phyloP scores from a whole-genome alignment of 73 alveolate genomes.

The Tetrahymena borealis region DNA sequence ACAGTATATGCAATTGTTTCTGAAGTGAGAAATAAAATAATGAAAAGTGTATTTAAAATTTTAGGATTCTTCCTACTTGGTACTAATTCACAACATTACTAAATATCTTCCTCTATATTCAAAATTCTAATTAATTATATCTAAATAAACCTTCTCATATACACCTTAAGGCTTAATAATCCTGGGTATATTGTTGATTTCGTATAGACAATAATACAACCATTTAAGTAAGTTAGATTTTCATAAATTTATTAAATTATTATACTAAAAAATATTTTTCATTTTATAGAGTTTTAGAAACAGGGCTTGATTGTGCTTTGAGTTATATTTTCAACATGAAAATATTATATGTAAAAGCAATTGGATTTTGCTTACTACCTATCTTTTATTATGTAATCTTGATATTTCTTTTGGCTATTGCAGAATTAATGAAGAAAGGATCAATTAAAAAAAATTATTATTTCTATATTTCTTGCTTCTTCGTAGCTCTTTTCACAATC shows the following conservation, averaged over 20 bases:
- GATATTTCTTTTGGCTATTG: neutral
- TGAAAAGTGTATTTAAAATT: neutral
- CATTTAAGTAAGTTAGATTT: neutral
- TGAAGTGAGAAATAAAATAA: neutral
- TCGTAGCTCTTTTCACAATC: neutral
- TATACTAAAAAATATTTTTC: no score
- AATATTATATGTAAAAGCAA: neutral
- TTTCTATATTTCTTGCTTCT: neutral
- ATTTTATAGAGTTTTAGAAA: neutral
- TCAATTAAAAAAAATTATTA: neutral
- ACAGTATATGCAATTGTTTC: neutral
- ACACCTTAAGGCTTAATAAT: neutral
- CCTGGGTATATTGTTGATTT: neutral
- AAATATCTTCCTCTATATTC: neutral
- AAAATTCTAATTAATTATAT: neutral
- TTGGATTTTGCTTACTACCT: neutral
- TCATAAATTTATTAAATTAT: no score
- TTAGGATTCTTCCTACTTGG: neutral
- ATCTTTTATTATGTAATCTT: neutral
- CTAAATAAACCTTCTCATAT: neutral
- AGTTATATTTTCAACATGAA: neutral
- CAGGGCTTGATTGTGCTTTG: neutral
- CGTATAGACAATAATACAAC: neutral
- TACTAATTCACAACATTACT: neutral
- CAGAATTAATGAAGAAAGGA: neutral